phyloP scores from a whole-genome alignment of 2,329 filamentous ascomycete species.

The Paracamarosporium sp. region DNA sequence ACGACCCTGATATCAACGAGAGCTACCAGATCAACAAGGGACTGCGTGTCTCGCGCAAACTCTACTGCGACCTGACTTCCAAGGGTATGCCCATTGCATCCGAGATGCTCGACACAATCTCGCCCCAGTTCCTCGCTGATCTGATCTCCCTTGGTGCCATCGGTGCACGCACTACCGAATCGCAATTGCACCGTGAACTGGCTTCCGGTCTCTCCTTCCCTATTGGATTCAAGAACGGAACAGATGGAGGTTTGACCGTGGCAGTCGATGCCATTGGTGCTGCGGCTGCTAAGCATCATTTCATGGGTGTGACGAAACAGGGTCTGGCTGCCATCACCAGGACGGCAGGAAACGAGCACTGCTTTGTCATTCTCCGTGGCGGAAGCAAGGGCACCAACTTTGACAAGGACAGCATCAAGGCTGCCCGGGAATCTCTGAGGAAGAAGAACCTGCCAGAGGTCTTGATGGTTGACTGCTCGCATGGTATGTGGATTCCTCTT shows the following conservation, averaged over 20 bases:
- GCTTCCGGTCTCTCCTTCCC: slow-evolving; percentile 96
- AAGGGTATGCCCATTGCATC: slow-evolving; percentile 92
- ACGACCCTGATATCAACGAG: slow-evolving; percentile 97
- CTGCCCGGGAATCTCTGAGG: slow-evolving; percentile 76
- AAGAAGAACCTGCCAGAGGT: slow-evolving; percentile 87
- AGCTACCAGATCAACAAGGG: slow-evolving; percentile 99
- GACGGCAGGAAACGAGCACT: slow-evolving; percentile 93
- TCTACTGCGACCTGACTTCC: slow-evolving; percentile 89
- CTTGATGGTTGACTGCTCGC: slow-evolving; percentile 98
- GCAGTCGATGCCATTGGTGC: slow-evolving; percentile 93
- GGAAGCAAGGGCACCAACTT: slow-evolving; percentile 94
- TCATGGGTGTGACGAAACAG: slow-evolving; percentile 98
- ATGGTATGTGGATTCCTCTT: slow-evolving; percentile 66
- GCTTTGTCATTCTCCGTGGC: slow-evolving; percentile 94
- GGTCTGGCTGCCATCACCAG: slow-evolving; percentile 93
- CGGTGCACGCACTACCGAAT: slow-evolving; percentile 94
- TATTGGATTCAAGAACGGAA: slow-evolving; percentile 99
- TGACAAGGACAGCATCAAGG: slow-evolving; percentile 82
- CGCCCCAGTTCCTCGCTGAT: slow-evolving; percentile 95
- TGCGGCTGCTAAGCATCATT: slow-evolving; percentile 86
- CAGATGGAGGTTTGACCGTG: slow-evolving; percentile 87
- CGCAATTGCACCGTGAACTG: slow-evolving; percentile 93
- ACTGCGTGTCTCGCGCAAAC: slow-evolving; percentile 85
- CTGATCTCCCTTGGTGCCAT: slow-evolving; percentile 95
- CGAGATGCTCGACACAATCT: slow-evolving; percentile 99